Conservation (phyloP, 805 yeast species). For the Yamadazyma kitorensis region DNA sequence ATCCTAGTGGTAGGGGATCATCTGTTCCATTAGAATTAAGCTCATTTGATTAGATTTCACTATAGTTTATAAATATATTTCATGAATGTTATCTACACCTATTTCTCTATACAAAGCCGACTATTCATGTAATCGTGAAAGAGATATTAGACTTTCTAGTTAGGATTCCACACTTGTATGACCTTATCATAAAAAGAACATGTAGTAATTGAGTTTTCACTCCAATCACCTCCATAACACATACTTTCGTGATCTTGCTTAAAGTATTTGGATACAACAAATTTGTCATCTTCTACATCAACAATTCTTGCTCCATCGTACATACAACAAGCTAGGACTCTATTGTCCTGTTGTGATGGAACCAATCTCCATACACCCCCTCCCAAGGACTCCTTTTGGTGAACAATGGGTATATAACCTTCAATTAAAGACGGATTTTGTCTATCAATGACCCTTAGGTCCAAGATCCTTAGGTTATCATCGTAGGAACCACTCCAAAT, state of each 20-base stretch:
- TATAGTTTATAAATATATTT: conserved; percentile 1
- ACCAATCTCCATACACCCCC: conserved; percentile 96
- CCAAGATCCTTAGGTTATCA: conserved; percentile 68
- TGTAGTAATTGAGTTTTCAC: conserved; percentile 52
- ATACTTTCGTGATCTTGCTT: conserved; percentile 81
- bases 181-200: conserved; percentile 91
- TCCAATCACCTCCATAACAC: conserved; percentile 97
- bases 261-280: conserved; percentile 38
- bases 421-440: conserved; percentile 32
- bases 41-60: conserved; percentile 12
- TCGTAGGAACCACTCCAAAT: conserved; percentile 93
- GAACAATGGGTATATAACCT: conserved; percentile 52
- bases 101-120: too few relatives aligned
- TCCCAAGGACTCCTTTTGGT: conserved; percentile 52
- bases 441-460: conserved; percentile 54
- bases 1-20: conserved; percentile 94
- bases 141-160: neutral
- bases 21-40: conserved; percentile 79
- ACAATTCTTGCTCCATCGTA: conserved; percentile 87
- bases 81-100: too few relatives aligned
- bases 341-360: conserved; percentile 50
- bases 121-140: too few relatives aligned
- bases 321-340: conserved; percentile 85
- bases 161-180: conserved; percentile 68
- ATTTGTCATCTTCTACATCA: conserved; percentile 20